These are phyloP conservation scores for Plasmodium vinckei DNA, from an alignment of 169 alveolate species.

Conservation along the genomic window DNA sequence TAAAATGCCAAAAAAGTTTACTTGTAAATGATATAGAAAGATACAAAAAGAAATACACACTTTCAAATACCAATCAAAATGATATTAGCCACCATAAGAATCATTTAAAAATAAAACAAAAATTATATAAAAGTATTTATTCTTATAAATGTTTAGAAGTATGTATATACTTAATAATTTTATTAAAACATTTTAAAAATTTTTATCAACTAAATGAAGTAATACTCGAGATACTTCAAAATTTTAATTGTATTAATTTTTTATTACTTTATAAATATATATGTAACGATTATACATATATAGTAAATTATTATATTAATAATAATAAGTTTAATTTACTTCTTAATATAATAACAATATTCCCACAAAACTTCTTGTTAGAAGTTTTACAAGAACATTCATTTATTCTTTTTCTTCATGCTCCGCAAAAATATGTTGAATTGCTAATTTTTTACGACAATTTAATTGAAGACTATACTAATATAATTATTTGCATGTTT, in stretches of 20 bases:
- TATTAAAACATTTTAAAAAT: slow-evolving; percentile 65
- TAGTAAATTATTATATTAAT: slow-evolving; percentile 53
- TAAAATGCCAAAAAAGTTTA: slow-evolving; percentile 46
- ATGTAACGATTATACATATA: slow-evolving; percentile 67
- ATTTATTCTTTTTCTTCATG: slow-evolving; percentile 52
- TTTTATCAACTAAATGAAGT: slow-evolving; percentile 74
- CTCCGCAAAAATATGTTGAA: slow-evolving; percentile 62
- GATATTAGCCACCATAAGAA: background rate
- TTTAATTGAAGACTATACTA: slow-evolving; percentile 57
- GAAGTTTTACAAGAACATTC: slow-evolving; percentile 66
- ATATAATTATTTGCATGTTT: slow-evolving; percentile 68
- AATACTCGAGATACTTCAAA: slow-evolving; percentile 43
- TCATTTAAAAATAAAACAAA: slow-evolving; percentile 13
- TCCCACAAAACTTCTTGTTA: slow-evolving; percentile 67
- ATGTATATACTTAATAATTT: slow-evolving; percentile 48
- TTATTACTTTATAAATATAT: slow-evolving; percentile 51
- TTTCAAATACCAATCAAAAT: slow-evolving; percentile 7
- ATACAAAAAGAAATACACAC: slow-evolving; percentile 34
- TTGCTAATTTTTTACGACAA: slow-evolving; percentile 51
- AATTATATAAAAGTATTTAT: slow-evolving; percentile 44
- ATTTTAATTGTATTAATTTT: slow-evolving; percentile 43
- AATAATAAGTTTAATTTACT: slow-evolving; percentile 63
- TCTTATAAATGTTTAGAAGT: slow-evolving; percentile 72
- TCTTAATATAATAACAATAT: slow-evolving; percentile 32
- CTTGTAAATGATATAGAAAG: slow-evolving; percentile 30